phyloP scores from a whole-genome alignment of 2,329 filamentous ascomycete species.

The Cercospora zeae-maydis region DNA sequence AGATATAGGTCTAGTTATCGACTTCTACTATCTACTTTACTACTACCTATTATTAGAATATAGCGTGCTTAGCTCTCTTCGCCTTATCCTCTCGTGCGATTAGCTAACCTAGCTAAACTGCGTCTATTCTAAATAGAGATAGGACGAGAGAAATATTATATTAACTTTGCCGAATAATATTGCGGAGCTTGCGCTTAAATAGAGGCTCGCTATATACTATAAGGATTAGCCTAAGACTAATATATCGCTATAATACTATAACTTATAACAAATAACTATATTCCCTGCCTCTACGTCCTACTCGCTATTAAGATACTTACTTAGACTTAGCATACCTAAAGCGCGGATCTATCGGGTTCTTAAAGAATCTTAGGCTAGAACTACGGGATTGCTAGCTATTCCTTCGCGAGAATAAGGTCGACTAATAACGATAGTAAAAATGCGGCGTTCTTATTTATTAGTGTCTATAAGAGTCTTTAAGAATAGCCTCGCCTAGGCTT shows the following conservation, averaged over 20 bases:
- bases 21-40: neutral
- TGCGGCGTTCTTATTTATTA: neutral
- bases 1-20: neutral
- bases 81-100: neutral
- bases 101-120: neutral
- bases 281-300: slow-evolving; percentile 12
- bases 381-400: neutral
- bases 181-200: neutral
- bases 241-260: neutral
- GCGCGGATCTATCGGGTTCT: neutral
- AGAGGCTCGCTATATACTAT: neutral
- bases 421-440: slow-evolving; percentile 3
- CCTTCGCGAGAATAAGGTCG: neutral
- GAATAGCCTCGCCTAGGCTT: neutral
- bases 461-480: slow-evolving; percentile 1
- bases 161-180: neutral
- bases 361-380: neutral
- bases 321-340: neutral
- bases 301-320: slow-evolving; percentile 3
- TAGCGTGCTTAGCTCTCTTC: neutral
- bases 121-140: neutral
- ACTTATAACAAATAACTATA: slow-evolving; percentile 13
- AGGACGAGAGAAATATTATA: neutral
- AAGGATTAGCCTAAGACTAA: neutral
- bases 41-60: neutral